Conservation (phyloP, 1,139 yeast species). For the Yamadazyma sp. region DNA sequence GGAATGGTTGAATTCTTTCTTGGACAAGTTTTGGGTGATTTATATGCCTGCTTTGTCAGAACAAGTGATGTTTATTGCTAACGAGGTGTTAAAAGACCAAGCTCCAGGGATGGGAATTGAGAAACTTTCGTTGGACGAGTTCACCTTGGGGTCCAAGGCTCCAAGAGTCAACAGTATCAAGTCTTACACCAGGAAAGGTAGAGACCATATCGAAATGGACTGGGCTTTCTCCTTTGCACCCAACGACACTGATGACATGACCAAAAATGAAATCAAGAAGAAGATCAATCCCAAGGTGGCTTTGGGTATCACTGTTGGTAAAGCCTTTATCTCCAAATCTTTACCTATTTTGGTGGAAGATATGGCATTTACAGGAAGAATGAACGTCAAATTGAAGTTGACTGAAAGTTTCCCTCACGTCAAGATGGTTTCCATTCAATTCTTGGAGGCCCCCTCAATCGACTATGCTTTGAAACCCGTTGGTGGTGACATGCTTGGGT, state of each 20-base stretch:
- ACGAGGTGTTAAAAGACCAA: slow-evolving; percentile 62
- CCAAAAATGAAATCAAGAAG: slow-evolving; percentile 66
- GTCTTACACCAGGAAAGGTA: slow-evolving; percentile 68
- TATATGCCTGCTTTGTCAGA: slow-evolving; percentile 86
- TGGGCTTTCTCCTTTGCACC: slow-evolving; percentile 83
- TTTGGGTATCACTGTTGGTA: slow-evolving; percentile 75
- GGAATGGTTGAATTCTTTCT: slow-evolving; percentile 76
- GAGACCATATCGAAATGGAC: slow-evolving; percentile 73
- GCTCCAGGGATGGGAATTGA: slow-evolving; percentile 85
- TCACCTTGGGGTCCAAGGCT: slow-evolving; percentile 77
- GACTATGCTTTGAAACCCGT: slow-evolving; percentile 83
- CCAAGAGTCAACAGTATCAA: slow-evolving; percentile 71
- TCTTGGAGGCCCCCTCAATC: slow-evolving; percentile 74
- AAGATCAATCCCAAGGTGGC: slow-evolving; percentile 79
- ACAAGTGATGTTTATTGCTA: slow-evolving; percentile 66
- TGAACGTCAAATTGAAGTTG: slow-evolving; percentile 65
- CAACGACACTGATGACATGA: slow-evolving; percentile 79
- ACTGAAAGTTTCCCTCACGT: slow-evolving; percentile 72
- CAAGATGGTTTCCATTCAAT: slow-evolving; percentile 65
- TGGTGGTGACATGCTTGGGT: slow-evolving; percentile 81
- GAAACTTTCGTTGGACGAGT: slow-evolving; percentile 67
- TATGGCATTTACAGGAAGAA: slow-evolving; percentile 70
- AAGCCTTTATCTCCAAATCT: slow-evolving; percentile 72
- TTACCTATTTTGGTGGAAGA: slow-evolving; percentile 76
- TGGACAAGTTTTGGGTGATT: slow-evolving; percentile 81